Base-by-base conservation (phyloP, 148 eudicot species). In the Rhododendron molle region DNA sequence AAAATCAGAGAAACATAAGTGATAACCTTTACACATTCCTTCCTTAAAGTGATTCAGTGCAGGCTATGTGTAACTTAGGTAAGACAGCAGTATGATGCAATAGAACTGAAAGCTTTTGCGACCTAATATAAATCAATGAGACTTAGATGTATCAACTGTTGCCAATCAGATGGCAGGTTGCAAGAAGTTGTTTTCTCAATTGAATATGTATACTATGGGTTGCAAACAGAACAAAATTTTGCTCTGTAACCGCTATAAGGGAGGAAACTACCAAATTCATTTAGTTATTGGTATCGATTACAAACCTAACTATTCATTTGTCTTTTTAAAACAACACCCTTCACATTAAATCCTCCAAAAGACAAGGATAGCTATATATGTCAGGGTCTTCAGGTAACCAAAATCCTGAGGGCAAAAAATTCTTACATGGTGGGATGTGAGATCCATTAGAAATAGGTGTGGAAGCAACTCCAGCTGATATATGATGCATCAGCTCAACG, bases 371-470 rank as follows among this genome's bases (percentile, higher is more conserved):
- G 30, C 76, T n/a, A 69, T 44, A 28, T 69, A 83, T 6, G 74
- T 69, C 18, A 2, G 46, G 20, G 30, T 30, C 36, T 30, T 69
- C 36, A 67, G 74, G 23, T 58, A 44, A 47, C 62, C 32, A 83
- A 83, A 83, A 30, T 18, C 32, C 58, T 4, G 12, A 47, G 13
- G 34, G 5, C 13, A 30, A 12, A 85, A 62, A 15, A 78, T 77
- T 67, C 95, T 92, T 90, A 95, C 98, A 86, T 87, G 90, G 91
- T 81, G 89, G 81, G 85, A 93, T 90, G 82, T 87, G 90, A 85
- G 96, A 90, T 85, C 95, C 96, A 91, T 94, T 94, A 23, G 98
- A 71, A 83, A 88, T 86, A 56, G 94, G 84, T 67, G 90, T 81
- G 40, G 93, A 74, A 83, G 91, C 84, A 90, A 87, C 90, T 72